phyloP scores from a whole-genome alignment of 306 rosid genomes.

The Sechiopsis laciniata region DNA sequence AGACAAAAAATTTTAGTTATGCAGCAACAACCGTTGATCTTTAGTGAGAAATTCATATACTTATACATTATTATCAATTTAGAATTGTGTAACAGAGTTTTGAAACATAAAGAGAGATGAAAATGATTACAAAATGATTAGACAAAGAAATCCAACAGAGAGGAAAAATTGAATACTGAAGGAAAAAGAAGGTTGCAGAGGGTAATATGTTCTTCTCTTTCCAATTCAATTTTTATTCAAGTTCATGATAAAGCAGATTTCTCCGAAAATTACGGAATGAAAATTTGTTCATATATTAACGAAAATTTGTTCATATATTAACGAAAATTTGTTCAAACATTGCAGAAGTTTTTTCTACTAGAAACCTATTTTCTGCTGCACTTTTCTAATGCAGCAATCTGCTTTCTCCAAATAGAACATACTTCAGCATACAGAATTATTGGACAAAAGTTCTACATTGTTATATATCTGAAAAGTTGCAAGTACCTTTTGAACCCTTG shows the following conservation, averaged over 20 bases:
- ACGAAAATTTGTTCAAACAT: too few species aligned
- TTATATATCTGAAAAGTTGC: not conserved
- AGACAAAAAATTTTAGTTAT: not conserved
- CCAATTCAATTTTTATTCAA: constrained; percentile 3
- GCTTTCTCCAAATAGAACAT: not conserved
- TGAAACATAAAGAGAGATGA: not conserved
- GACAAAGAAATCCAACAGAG: not conserved
- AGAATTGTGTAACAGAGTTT: not conserved
- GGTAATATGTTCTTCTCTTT: not conserved
- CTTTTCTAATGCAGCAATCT: not conserved
- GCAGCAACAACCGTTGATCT: not conserved
- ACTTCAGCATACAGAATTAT: not conserved
- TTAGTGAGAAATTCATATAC: not conserved
- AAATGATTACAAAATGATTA: not conserved
- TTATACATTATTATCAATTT: not conserved
- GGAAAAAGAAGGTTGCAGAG: not conserved
- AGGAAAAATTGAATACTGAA: constrained; percentile 2
- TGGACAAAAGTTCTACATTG: not conserved
- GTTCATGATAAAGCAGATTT: not conserved
- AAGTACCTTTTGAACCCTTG: constrained; percentile 87
- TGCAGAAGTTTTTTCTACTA: not conserved
- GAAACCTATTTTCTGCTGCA: not conserved
- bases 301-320: too few species aligned
- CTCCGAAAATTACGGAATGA: too few species aligned
- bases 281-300: too few species aligned